These are phyloP conservation scores for Sisymbrium irio DNA, from an alignment of 345 rosid species.

Conservation along the genomic window DNA sequence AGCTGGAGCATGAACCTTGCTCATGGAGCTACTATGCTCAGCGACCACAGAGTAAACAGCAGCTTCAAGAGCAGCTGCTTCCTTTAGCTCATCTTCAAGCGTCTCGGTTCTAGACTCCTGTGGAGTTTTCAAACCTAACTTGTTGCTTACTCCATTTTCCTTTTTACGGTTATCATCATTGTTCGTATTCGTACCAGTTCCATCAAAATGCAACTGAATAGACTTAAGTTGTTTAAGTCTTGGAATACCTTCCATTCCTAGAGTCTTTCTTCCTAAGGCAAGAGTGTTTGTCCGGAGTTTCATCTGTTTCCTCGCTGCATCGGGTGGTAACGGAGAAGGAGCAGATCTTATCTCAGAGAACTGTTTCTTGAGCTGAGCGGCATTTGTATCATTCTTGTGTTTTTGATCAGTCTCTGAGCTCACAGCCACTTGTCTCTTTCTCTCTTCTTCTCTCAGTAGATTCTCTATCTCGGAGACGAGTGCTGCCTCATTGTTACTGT, in stretches of 20 bases:
- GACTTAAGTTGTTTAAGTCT: slow-evolving; percentile 58
- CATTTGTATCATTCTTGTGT: slow-evolving; percentile 30
- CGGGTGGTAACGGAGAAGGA: slow-evolving; percentile 37
- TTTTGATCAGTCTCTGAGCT: slow-evolving; percentile 28
- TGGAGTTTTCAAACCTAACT: slow-evolving; percentile 18
- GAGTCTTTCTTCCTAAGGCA: slow-evolving; percentile 41
- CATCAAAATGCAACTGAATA: slow-evolving; percentile 48
- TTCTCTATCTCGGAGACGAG: slow-evolving; percentile 35
- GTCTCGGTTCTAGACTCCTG: slow-evolving; percentile 52
- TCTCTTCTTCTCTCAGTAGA: slow-evolving; percentile 34
- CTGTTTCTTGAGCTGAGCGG: slow-evolving; percentile 34
- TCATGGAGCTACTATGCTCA: slow-evolving; percentile 85
- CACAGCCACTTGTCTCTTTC: slow-evolving; percentile 21
- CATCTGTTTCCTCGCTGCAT: slow-evolving; percentile 45
- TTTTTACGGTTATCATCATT: slow-evolving; percentile 30
- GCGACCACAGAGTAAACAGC: slow-evolving; percentile 85
- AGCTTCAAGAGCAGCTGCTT: slow-evolving; percentile 85
- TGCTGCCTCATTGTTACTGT: slow-evolving; percentile 31
- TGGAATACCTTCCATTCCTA: slow-evolving; percentile 46
- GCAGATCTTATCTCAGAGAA: slow-evolving; percentile 38
- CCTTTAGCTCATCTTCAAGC: slow-evolving; percentile 85
- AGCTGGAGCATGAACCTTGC: slow-evolving; percentile 86
- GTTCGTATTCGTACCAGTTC: slow-evolving; percentile 12
- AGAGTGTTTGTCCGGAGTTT: slow-evolving; percentile 58
- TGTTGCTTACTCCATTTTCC: slow-evolving; percentile 18